These are phyloP conservation scores for Theileria equi DNA, from an alignment of 169 alveolate species.

Conservation along the genomic window DNA sequence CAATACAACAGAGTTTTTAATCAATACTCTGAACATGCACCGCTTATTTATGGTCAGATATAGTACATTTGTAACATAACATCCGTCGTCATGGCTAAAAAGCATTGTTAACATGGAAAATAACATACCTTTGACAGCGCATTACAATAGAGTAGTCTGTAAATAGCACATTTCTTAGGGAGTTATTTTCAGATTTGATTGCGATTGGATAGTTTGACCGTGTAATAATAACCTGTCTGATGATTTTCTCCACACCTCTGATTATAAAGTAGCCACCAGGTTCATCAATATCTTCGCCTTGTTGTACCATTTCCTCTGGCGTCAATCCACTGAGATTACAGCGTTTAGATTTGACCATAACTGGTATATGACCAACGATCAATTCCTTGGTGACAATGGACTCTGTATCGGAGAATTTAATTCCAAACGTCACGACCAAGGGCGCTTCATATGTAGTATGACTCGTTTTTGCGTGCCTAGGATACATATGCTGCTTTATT, in stretches of 20 bases:
- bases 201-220: constrained; percentile 68
- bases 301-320: constrained; percentile 86
- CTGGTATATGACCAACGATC: constrained; percentile 93
- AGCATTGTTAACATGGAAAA: background rate
- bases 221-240: constrained; percentile 92
- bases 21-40: constrained; percentile 68
- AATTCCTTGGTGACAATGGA: constrained; percentile 72
- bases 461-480: constrained; percentile 88
- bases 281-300: constrained; percentile 96
- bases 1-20: constrained; percentile 52
- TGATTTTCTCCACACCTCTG: constrained; percentile 95
- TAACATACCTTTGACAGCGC: constrained; percentile 68
- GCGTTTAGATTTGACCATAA: constrained; percentile 92
- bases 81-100: constrained; percentile 67
- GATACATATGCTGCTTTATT: constrained; percentile 74
- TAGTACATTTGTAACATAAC: constrained; percentile 69
- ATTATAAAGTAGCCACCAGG: constrained; percentile 98
- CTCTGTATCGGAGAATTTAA: constrained; percentile 72
- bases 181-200: constrained; percentile 58
- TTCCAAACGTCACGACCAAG: constrained; percentile 81
- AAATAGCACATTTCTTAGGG: constrained; percentile 60
- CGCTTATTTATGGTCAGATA: constrained; percentile 70
- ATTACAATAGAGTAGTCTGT: constrained; percentile 72
- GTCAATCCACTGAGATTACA: constrained; percentile 90
- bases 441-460: constrained; percentile 90